Base-by-base conservation (phyloP, 2,329 filamentous ascomycete genomes). In the Xylariaceae sp. region DNA sequence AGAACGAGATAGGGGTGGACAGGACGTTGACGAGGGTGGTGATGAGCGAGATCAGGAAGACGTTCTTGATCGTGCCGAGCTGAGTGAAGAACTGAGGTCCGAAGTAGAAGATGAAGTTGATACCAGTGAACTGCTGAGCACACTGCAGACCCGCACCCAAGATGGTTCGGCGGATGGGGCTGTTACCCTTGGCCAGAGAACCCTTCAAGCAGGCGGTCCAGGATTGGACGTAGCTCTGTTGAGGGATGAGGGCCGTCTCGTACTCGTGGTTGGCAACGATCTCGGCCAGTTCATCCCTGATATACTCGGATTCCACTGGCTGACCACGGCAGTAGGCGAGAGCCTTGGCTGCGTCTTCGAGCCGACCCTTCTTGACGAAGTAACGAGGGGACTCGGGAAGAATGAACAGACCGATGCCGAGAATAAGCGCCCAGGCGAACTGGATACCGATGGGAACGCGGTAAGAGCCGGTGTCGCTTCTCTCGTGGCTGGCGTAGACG, bases 101-200 rank as follows among this genome's bases (percentile, higher is more conserved):
- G 58, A 74, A 81, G 61, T 81, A 80, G 68, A 84, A 85, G 65
- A 86, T 78, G 63, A 86, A 86, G 69, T 87, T 86, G 59, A 85
- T 77, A 67, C 81, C 81, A 19, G 53, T 61, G 31, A 48, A 50
- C 38, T 61, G 58, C 30, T 61, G 59, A 41, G 57, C 55, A 38
- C 51, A 55, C 43, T 60, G 57, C n/a, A 61, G 53, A 34, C 52
- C 54, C 6, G 52, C 48, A 39, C 64, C 64, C 4, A 60, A 44
- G 17, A 60, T 42, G 4, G 74, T 78, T 36, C 76, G 72, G 36
- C 76, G 75, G 19, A 80, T 45, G 62, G 70, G 81, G 39, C 71
- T 69, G 44, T 73, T 73, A 5, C 73, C 71, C 38, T 71, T 72
- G 19, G 30, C 38, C 33, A 83, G 67, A 32, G 75, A 71, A 39